Conservation (phyloP, 257 asterid species). For the Capsicum rhomboideum region DNA sequence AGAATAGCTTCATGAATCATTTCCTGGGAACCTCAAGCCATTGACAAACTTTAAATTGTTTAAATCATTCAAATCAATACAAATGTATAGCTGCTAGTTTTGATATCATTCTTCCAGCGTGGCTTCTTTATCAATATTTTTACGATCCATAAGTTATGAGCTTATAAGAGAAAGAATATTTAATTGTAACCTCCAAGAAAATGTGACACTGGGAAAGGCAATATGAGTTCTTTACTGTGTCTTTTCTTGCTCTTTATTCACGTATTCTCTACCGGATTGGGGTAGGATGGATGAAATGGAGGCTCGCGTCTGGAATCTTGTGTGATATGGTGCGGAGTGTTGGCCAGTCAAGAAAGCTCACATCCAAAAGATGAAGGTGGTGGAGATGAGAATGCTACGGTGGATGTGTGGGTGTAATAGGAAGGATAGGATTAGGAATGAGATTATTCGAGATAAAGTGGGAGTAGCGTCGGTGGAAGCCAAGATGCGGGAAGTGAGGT, state of each 20-base stretch:
- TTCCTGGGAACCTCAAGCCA: neutral
- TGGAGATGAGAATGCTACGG: no score
- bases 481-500: no score
- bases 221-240: neutral
- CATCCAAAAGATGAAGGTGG: no score
- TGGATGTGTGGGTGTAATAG: no score
- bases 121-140: neutral
- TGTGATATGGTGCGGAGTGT: no score
- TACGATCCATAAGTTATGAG: neutral
- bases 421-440: no score
- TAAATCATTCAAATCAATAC: neutral
- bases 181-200: neutral
- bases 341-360: no score
- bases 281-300: no score
- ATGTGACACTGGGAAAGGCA: neutral
- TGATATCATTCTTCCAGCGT: neutral
- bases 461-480: no score
- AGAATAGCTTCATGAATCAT: neutral
- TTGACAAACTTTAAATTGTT: neutral
- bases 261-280: neutral
- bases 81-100: neutral
- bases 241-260: neutral
- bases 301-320: no score
- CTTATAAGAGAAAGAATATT: neutral
- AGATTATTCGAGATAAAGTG: no score